Evolutionary conservation across 164 flowering plant genomes (phyloP).

Genomic region (Vitis rotundifolia): DNA sequence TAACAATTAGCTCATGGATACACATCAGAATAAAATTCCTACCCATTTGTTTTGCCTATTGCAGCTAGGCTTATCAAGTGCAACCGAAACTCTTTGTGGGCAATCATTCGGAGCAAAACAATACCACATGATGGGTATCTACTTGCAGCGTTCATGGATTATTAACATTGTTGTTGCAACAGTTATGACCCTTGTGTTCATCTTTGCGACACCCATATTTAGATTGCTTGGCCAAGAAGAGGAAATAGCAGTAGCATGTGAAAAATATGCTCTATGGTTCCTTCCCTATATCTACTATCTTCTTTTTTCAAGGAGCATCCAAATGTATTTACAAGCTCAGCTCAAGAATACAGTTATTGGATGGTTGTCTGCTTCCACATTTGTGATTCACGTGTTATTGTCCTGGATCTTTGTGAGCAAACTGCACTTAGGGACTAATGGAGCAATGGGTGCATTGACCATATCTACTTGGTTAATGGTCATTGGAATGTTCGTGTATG

Average conservation of each 20-base stretch:
- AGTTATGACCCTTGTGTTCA: conserved; percentile 15
- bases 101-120: conserved; percentile 39
- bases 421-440: conserved; percentile 20
- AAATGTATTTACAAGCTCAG: conserved; percentile 29
- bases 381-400: conserved; percentile 16
- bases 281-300: conserved; percentile 17
- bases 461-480: conserved; percentile 13
- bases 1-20: too few relatives aligned
- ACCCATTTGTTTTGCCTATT: too few relatives aligned
- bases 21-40: too few relatives aligned
- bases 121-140: conserved; percentile 32
- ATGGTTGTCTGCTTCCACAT: conserved; percentile 16
- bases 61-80: conserved; percentile 36
- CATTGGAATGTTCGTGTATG: conserved; percentile 18
- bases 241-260: conserved; percentile 11
- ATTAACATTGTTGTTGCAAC: conserved; percentile 15
- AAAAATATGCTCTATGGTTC: conserved; percentile 18
- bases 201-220: conserved; percentile 9
- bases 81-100: conserved; percentile 34
- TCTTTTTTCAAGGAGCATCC: conserved; percentile 16
- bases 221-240: conserved; percentile 17
- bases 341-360: conserved; percentile 23
- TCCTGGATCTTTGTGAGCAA: conserved; percentile 23
- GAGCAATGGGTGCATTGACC: conserved; percentile 21
- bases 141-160: conserved; percentile 31